These are phyloP conservation scores for Staphylotrichum tortipilum DNA, from an alignment of 495 filamentous ascomycete species.

Conservation along the genomic window DNA sequence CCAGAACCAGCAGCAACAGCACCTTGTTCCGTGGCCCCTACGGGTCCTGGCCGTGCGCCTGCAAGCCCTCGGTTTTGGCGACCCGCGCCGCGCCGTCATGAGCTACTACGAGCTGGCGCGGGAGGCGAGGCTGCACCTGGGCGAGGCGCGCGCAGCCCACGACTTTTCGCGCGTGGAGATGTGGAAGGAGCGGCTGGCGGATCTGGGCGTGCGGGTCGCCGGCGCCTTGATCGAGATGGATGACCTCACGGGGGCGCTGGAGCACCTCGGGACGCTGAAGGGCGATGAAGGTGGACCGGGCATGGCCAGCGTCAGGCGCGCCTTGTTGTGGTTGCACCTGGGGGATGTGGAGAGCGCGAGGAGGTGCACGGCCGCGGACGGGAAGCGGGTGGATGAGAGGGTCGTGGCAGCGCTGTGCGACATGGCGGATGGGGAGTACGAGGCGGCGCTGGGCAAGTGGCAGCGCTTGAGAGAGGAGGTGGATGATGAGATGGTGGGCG, in stretches of 20 bases:
- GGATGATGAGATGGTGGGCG: constrained; percentile 52
- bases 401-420: constrained; percentile 57
- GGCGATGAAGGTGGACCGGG: constrained; percentile 14
- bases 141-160: constrained; percentile 21
- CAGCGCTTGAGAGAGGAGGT: constrained; percentile 38
- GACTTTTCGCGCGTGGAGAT: constrained; percentile 42
- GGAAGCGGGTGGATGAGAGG: constrained; percentile 17
- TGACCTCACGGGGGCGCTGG: constrained; percentile 65
- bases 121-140: constrained; percentile 56
- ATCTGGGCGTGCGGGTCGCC: constrained; percentile 69
- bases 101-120: constrained; percentile 79
- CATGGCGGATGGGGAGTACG: constrained; percentile 72
- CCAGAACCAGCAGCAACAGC: constrained; percentile 16
- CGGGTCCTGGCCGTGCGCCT: constrained; percentile 72
- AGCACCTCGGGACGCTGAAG: constrained; percentile 49
- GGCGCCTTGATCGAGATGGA: constrained; percentile 87
- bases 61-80: constrained; percentile 75
- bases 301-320: constrained; percentile 35
- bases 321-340: constrained; percentile 63
- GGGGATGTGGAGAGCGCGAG: constrained; percentile 68
- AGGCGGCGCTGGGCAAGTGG: constrained; percentile 55
- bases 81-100: constrained; percentile 75
- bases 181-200: constrained; percentile 62
- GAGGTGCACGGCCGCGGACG: constrained; percentile 30
- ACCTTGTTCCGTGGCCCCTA: constrained; percentile 81